Evolutionary conservation across 129 eudicot genomes (phyloP), one percentile per base, ranked within the genome.

Genomic region (Pseudognaphalium luteoalbum): DNA sequence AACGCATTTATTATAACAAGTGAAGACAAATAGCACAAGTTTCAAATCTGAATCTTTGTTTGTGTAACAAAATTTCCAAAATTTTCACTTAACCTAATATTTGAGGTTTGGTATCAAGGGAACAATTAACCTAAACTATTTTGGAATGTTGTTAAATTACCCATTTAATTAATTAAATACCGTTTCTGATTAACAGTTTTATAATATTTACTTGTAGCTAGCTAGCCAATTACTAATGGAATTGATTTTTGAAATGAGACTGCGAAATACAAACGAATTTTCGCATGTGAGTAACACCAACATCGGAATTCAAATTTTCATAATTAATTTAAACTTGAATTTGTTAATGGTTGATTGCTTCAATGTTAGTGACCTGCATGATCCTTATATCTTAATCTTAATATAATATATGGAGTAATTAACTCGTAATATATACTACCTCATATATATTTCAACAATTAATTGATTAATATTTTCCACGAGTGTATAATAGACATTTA

Each of bases 251-350:
- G 22, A 42, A 63, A n/a, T 42, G 33, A 64, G 47, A 47, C 3
- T 19, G 16, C 33, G 41, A 66, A 65, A 65, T 51, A 76, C 63
- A 57, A 35, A 37, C 7, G 59, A 68, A 77, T 77, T 77, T 67
- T 67, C 39, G 81, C 81, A 77, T 77, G 81, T 77, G 81, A 68
- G 81, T 3, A 70, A 75, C 75, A 77, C 74, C 68, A 77, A 56
- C 75, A 67, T 77, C 66, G 68, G 68, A 37, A 44, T 68, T 56
- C 17, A 25, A 37, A 68, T 25, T 33, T 37, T 68, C 44, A 56
- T 68, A 77, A 77, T 57, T 56, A 9, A 56, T 29, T 33, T 76
- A 67, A 68, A 37, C 50, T 15, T 77, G 59, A 74, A 68, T 77
- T 77, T 41, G 34, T 56, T 64, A 56, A 56, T 68, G 30, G 34